These are phyloP conservation scores for Magnolia changhungtana DNA, from an alignment of 164 flowering plant species.

Conservation along the genomic window DNA sequence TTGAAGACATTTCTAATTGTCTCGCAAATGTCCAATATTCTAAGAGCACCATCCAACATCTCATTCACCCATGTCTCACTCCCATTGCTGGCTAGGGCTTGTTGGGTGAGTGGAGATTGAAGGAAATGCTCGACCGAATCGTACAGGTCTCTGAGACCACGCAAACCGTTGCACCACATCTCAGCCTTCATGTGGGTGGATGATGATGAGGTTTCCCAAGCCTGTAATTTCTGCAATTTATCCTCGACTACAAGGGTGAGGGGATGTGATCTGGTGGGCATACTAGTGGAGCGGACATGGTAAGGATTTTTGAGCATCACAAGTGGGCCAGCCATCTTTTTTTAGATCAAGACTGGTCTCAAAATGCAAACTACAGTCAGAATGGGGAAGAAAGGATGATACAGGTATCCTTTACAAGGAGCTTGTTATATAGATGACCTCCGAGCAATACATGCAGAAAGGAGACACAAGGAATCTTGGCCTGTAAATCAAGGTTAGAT, in stretches of 20 bases:
- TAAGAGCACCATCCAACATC: slow-evolving; percentile 32
- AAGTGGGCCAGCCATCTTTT: slow-evolving; percentile 2
- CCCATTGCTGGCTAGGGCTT: slow-evolving; percentile 8
- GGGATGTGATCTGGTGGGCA: slow-evolving; percentile 14
- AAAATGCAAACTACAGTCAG: no score
- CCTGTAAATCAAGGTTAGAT: no score
- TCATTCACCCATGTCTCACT: slow-evolving; percentile 28
- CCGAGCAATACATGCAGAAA: not conserved
- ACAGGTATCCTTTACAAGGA: not conserved
- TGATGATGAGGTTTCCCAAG: not conserved
- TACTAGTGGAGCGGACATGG: slow-evolving; percentile 15
- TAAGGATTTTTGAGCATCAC: slow-evolving; percentile 5
- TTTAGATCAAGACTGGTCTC: not conserved
- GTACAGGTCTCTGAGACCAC: slow-evolving; percentile 14
- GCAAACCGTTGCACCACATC: slow-evolving; percentile 1
- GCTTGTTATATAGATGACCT: not conserved
- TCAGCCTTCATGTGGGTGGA: not conserved
- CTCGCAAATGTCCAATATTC: slow-evolving; percentile 35
- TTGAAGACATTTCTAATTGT: slow-evolving; percentile 24
- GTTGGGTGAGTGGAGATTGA: slow-evolving; percentile 21
- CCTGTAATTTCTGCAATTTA: slow-evolving; percentile 1
- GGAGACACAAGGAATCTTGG: not conserved
- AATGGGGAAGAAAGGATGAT: not conserved
- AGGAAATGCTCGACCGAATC: slow-evolving; percentile 22
- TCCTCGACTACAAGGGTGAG: not conserved